These are phyloP conservation scores for Schizochytrium sp. DNA, from an alignment of 108 stramenopile genomes.

Conservation along the genomic window DNA sequence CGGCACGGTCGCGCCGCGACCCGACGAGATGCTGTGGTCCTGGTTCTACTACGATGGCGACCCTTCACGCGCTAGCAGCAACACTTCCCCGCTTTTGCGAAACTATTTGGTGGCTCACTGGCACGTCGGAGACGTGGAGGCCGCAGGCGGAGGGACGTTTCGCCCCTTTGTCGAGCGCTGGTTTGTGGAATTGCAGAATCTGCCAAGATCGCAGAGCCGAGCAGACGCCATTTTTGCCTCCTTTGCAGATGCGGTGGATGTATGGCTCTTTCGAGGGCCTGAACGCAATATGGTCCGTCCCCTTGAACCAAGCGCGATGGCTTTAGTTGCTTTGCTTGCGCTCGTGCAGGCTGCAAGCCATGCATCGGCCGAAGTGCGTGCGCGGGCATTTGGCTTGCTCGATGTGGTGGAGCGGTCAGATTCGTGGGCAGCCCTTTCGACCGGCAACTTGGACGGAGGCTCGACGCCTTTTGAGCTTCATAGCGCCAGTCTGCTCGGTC, in stretches of 20 bases:
- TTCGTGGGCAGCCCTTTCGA: not conserved
- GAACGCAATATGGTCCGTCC: not conserved
- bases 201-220: not conserved
- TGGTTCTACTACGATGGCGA: not conserved
- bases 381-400: not conserved
- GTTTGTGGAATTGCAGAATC: not conserved
- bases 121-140: not conserved
- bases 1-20: not conserved
- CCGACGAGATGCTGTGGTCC: slow-evolving; percentile 6
- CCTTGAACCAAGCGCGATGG: not conserved
- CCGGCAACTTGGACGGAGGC: not conserved
- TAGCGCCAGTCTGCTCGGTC: not conserved
- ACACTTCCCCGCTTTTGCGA: not conserved
- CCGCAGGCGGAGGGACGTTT: not conserved
- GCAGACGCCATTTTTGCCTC: not conserved
- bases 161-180: not conserved
- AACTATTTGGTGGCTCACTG: slow-evolving; percentile 1
- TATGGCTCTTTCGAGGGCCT: not conserved
- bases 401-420: not conserved
- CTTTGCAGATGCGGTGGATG: not conserved
- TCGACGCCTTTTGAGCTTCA: not conserved
- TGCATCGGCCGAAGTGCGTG: not conserved
- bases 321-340: not conserved
- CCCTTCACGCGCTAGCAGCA: not conserved
- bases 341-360: not conserved